A percentile compares a stretch with the other conserved stretches of the same genome.
Evolutionary conservation across 306 rosid species (phyloP).

Genomic region (Castanea sativa): DNA sequence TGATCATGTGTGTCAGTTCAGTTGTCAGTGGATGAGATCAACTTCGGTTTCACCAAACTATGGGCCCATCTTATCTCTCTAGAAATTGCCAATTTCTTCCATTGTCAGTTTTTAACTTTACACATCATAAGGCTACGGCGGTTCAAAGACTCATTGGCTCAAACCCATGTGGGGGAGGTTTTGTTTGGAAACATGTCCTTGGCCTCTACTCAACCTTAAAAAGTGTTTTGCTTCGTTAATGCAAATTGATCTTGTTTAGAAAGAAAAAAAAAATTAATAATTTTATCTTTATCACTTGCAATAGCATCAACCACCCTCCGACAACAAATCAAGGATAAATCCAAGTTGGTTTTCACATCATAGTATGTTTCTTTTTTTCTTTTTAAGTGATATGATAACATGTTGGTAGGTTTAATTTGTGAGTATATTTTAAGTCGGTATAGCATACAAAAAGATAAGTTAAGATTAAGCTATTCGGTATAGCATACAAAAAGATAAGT

Average conservation of each 20-base stretch:
- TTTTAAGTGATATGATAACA: too few species aligned
- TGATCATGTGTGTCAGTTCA: slow-evolving; percentile 22
- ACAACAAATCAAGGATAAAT: too few species aligned
- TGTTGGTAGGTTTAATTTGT: too few species aligned
- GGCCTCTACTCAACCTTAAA: neutral
- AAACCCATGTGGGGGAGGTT: too few species aligned
- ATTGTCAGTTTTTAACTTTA: neutral
- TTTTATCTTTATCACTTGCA: too few species aligned
- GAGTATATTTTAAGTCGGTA: too few species aligned
- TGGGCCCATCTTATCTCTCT: neutral
- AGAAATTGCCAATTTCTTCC: neutral
- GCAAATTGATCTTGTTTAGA: neutral
- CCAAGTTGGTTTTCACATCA: too few species aligned
- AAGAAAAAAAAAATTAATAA: neutral
- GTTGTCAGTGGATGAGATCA: slow-evolving; percentile 27
- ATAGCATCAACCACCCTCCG: too few species aligned
- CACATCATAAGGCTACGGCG: neutral
- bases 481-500: too few species aligned
- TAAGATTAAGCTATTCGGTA: too few species aligned
- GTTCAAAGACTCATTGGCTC: neutral
- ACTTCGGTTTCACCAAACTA: slow-evolving; percentile 33
- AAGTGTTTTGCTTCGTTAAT: neutral
- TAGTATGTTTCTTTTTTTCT: too few species aligned
- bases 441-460: too few species aligned
- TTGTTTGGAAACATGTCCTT: neutral